Conservation (phyloP, 768 basidiomycete species). For the Austroboletus eburneus region DNA sequence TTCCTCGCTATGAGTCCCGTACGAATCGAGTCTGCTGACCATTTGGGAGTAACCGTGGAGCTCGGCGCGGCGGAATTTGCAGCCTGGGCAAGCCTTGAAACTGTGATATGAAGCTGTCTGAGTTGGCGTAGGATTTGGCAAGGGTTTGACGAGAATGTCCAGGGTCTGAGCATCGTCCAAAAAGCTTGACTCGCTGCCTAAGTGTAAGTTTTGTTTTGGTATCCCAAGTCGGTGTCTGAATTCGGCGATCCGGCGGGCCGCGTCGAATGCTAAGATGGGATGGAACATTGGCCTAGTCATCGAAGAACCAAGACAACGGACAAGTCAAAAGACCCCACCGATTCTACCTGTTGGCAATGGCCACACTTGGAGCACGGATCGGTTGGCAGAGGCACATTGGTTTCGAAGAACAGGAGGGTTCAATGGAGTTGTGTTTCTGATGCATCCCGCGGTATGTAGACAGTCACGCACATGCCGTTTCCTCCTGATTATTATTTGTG, state of each 20-base stretch:
- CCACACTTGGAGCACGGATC: conserved; percentile 56
- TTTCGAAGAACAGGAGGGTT: conserved; percentile 39
- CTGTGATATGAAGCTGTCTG: conserved; percentile 45
- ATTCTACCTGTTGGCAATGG: conserved; percentile 36
- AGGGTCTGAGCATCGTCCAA: conserved; percentile 48
- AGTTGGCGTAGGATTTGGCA: conserved; percentile 29
- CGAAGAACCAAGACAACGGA: conserved; percentile 25
- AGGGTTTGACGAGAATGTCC: conserved; percentile 41
- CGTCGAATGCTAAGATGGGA: conserved; percentile 50
- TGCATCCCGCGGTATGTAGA: conserved; percentile 22
- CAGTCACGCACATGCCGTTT: neutral
- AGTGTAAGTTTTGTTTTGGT: conserved; percentile 13
- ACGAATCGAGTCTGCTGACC: conserved; percentile 81
- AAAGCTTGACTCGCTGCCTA: conserved; percentile 8
- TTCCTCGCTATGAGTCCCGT: conserved; percentile 94
- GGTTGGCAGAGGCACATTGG: conserved; percentile 53
- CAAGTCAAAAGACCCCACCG: conserved; percentile 27
- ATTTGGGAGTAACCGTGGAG: conserved; percentile 45
- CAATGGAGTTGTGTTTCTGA: conserved; percentile 49
- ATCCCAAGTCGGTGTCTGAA: conserved; percentile 27
- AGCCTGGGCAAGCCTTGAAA: conserved; percentile 28
- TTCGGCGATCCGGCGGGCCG: neutral
- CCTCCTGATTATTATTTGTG: conserved; percentile 8
- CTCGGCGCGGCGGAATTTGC: conserved; percentile 15
- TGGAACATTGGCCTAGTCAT: conserved; percentile 71